Percentiles rank a stretch among this genome's conserved stretches.
Evolutionary conservation across 306 rosid genomes (phyloP).

Genomic region (Quercus agrifolia): DNA sequence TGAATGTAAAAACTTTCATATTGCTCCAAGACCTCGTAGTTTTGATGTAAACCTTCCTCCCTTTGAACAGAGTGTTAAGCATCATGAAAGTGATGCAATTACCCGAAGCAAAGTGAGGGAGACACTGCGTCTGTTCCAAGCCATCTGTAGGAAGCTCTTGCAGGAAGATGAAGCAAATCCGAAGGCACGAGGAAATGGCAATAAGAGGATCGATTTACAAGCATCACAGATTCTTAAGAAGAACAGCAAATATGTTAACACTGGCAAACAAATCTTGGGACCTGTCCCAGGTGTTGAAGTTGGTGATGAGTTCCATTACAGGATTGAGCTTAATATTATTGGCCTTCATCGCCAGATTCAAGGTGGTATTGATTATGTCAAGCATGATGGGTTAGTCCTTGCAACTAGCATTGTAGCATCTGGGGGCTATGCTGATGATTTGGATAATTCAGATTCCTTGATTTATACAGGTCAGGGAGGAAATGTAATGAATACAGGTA

Average conservation of each 20-base stretch:
- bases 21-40: slow-evolving; percentile 21
- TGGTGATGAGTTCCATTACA: slow-evolving; percentile 87
- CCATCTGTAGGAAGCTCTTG: slow-evolving; percentile 66
- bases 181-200: slow-evolving; percentile 23
- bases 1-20: slow-evolving; percentile 12
- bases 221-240: slow-evolving; percentile 61
- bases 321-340: slow-evolving; percentile 73
- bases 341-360: slow-evolving; percentile 80
- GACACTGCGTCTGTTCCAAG: slow-evolving; percentile 71
- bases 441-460: slow-evolving; percentile 66
- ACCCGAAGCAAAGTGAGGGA: slow-evolving; percentile 67
- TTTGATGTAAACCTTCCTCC: slow-evolving; percentile 48
- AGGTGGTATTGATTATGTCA: slow-evolving; percentile 81
- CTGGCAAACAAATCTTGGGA: slow-evolving; percentile 67
- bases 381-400: slow-evolving; percentile 46
- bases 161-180: slow-evolving; percentile 66
- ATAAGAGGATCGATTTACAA: slow-evolving; percentile 53
- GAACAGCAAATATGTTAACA: slow-evolving; percentile 52
- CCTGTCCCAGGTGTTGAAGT: slow-evolving; percentile 86
- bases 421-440: slow-evolving; percentile 73
- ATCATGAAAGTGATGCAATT: slow-evolving; percentile 30
- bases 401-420: slow-evolving; percentile 89
- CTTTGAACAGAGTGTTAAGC: slow-evolving; percentile 26
- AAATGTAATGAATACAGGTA: slow-evolving; percentile 55
- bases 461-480: slow-evolving; percentile 91